A percentile compares a stretch with the other conserved stretches of the same genome.
phyloP scores from a whole-genome alignment of 1,284 basidiomycete genomes.

The Ganoderma multipileum region DNA sequence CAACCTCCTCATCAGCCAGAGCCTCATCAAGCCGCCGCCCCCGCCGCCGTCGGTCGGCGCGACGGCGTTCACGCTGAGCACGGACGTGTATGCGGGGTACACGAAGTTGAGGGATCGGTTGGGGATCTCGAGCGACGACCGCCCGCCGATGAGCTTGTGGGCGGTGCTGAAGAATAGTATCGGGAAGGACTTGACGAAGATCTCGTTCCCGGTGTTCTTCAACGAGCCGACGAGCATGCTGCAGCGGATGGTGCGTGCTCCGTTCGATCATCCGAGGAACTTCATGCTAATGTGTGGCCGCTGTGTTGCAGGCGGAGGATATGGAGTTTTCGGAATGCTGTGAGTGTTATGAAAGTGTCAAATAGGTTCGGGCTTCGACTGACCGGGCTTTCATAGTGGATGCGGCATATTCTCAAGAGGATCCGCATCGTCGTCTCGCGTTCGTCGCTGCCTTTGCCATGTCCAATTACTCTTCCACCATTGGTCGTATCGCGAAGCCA shows the following conservation, averaged over 20 bases:
- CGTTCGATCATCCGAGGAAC: not conserved
- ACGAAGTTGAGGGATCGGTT: conserved; percentile 68
- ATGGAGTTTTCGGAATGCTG: conserved; percentile 96
- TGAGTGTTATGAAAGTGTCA: conserved; percentile 50
- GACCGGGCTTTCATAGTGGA: conserved; percentile 62
- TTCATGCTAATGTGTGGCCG: not conserved
- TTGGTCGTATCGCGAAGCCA: conserved; percentile 94
- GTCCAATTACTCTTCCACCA: conserved; percentile 97
- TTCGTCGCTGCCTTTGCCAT: conserved; percentile 98
- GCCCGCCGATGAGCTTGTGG: conserved; percentile 94
- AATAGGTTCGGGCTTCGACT: not conserved
- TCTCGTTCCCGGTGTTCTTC: conserved; percentile 95
- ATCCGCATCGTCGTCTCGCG: conserved; percentile 86
- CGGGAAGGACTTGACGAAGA: conserved; percentile 97
- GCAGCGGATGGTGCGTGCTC: conserved; percentile 70
- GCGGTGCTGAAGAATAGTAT: conserved; percentile 95
- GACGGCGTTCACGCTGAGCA: conserved; percentile 45
- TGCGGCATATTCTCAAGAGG: conserved; percentile 79
- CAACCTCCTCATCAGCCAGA: conserved; percentile 72
- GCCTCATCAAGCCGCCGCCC: conserved; percentile 48
- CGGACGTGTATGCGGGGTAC: conserved; percentile 76
- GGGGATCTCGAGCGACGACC: conserved; percentile 78
- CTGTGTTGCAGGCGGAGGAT: conserved; percentile 73
- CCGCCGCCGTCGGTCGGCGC: conserved; percentile 7
- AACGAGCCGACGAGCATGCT: conserved; percentile 98